Evolutionary conservation across 306 rosid genomes (phyloP), one percentile per base, ranked within the genome.

Genomic region (Purshia tridentata): DNA sequence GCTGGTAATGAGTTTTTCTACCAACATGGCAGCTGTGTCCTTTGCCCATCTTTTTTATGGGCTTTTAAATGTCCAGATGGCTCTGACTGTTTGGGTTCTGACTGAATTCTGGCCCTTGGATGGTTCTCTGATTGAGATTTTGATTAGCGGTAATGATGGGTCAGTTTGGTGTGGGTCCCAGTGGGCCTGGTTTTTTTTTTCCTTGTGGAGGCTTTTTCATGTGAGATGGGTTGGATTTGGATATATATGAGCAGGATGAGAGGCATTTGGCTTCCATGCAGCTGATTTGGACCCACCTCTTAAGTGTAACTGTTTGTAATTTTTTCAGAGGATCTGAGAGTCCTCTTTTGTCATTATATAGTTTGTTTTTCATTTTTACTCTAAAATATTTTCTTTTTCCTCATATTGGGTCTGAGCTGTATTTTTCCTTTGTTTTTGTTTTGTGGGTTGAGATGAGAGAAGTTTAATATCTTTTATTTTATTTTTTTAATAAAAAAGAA

Each of bases 1-100:
- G 57, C 44, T 67, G 58, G 72, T 67, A 63, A 63, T 55, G 65
- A 54, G 65, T 22, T 54, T 70, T 70, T 44, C 55, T 6, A 65
- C 69, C 53, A 55, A 55, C 37, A 9, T 2, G 9, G 40, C 20
- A 46, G 18, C 57, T 35, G 65, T 23, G 18, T 57, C 45, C 6
- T 29, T 29, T 29, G 35, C 35, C 2, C 35, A 41, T 70, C 65
- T 14, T 44, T 29, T 29, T 70, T 54, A 55, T 42, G 74, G 65
- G 65, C 39, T 1, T 40, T n/a, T 56, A 20, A 51, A 29, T 29
- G 23, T 45, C 65, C 49, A 15, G 11, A 8, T 15, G 42, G 56
- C 5, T 14, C 55, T 44, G 55, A 16, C 45, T 56, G 55, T n/a
- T n/a, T n/a, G n/a, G 42, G 56, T 3, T 14, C 55, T 44, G 55